phyloP scores from a whole-genome alignment of 129 eudicot species.

The Sambucus nigra region DNA sequence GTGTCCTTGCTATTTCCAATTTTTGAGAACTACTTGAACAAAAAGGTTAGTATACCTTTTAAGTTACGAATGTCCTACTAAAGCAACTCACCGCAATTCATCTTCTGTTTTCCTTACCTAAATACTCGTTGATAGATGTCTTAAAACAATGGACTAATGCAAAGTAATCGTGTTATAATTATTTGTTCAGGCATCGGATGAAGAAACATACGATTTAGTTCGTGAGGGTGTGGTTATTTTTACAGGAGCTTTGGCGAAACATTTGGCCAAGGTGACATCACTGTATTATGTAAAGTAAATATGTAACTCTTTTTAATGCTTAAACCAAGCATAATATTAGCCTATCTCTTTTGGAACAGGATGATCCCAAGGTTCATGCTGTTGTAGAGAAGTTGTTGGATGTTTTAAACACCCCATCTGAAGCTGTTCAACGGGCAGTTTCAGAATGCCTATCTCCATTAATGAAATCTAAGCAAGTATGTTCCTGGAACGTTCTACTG shows the following conservation, averaged over 20 bases:
- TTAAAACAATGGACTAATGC: background rate
- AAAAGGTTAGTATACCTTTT: conserved; percentile 45
- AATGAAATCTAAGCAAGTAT: conserved; percentile 86
- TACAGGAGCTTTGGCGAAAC: conserved; percentile 97
- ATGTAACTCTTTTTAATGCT: background rate
- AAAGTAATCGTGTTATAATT: background rate
- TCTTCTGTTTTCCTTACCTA: background rate
- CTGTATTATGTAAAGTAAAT: background rate
- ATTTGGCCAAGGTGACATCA: conserved; percentile 47
- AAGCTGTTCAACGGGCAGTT: conserved; percentile 99
- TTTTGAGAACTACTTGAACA: conserved; percentile 91
- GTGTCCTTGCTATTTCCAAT: conserved; percentile 86
- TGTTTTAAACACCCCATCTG: conserved; percentile 94
- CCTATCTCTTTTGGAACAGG: conserved; percentile 36
- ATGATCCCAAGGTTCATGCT: conserved; percentile 88
- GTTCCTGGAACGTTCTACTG: conserved; percentile 5
- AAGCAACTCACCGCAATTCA: background rate
- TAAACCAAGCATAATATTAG: background rate
- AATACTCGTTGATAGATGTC: background rate
- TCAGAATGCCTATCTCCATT: conserved; percentile 89
- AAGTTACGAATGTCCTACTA: background rate
- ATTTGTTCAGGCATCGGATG: conserved; percentile 72
- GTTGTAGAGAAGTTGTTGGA: conserved; percentile 95
- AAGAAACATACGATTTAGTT: conserved; percentile 90
- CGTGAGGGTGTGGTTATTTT: conserved; percentile 99